phyloP scores from a whole-genome alignment of 1,284 basidiomycete species.

The Ganoderma lucidum region DNA sequence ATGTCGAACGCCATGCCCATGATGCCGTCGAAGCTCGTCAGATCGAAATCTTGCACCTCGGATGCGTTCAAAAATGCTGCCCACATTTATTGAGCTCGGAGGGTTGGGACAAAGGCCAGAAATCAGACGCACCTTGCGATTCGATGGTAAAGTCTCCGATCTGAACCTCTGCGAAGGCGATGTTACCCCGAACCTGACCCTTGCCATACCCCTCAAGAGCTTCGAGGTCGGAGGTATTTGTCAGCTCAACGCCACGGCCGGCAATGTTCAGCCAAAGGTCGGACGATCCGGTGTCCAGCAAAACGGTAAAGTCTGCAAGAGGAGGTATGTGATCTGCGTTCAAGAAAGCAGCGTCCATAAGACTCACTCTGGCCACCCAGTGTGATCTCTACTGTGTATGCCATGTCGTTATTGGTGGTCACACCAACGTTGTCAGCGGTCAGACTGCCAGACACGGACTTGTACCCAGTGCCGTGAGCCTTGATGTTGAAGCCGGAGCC shows the following conservation, averaged over 20 bases:
- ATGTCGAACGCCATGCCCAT: conserved; percentile 69
- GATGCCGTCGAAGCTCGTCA: conserved; percentile 58
- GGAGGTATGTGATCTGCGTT: no score
- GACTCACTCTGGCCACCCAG: no score
- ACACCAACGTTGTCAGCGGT: no score
- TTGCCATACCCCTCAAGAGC: conserved; percentile 28
- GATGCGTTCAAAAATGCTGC: conserved; percentile 39
- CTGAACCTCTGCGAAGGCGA: conserved; percentile 36
- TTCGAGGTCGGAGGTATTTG: conserved; percentile 33
- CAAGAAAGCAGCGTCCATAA: no score
- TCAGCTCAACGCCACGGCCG: conserved; percentile 19
- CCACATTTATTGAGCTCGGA: no score
- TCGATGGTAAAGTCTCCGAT: conserved; percentile 38
- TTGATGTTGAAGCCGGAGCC: no score
- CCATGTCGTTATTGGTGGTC: no score
- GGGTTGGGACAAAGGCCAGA: background rate
- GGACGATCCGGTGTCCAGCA: conserved; percentile 36
- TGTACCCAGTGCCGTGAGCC: no score
- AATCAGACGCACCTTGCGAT: conserved; percentile 34
- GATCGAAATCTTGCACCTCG: conserved; percentile 45
- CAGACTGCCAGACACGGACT: no score
- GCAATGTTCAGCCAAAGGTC: conserved; percentile 34
- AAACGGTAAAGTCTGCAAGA: conserved; percentile 29
- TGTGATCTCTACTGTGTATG: no score
- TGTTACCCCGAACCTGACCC: conserved; percentile 34